These are phyloP conservation scores for Thermochaetoides thermophila DNA, from an alignment of 495 filamentous ascomycete species.

Conservation along the genomic window DNA sequence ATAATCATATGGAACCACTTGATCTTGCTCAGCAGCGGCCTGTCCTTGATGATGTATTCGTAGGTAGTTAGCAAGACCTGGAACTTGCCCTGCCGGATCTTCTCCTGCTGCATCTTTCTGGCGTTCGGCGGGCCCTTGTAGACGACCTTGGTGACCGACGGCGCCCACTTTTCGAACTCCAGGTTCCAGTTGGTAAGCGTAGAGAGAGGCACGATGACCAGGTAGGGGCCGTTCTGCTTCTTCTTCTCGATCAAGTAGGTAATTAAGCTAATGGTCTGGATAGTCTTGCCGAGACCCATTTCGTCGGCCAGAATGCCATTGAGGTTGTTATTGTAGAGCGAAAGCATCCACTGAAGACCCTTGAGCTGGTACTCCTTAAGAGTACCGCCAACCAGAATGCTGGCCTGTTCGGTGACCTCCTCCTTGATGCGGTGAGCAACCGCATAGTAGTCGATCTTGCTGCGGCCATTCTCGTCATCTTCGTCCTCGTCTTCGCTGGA, in stretches of 20 bases:
- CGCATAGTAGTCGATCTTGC: slow-evolving; percentile 93
- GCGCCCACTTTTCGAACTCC: slow-evolving; percentile 98
- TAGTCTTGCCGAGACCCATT: slow-evolving; percentile 99
- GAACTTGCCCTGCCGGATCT: slow-evolving; percentile 88
- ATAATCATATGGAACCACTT: slow-evolving; percentile 99
- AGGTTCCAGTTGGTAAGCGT: slow-evolving; percentile 97
- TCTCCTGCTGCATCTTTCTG: slow-evolving; percentile 81
- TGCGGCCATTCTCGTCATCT: slow-evolving; percentile 53
- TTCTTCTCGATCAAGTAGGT: slow-evolving; percentile 96
- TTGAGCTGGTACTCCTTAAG: slow-evolving; percentile 97
- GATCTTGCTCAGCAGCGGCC: slow-evolving; percentile 84
- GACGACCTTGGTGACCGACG: slow-evolving; percentile 67
- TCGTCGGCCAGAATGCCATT: slow-evolving; percentile 98
- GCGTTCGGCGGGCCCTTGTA: slow-evolving; percentile 90
- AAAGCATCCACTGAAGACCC: slow-evolving; percentile 98
- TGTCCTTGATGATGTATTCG: slow-evolving; percentile 98
- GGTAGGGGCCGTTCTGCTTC: slow-evolving; percentile 78
- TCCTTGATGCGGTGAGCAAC: slow-evolving; percentile 94
- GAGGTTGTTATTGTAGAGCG: slow-evolving; percentile 97
- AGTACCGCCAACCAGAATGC: slow-evolving; percentile 74
- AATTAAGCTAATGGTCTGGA: slow-evolving; percentile 95
- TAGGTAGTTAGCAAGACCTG: slow-evolving; percentile 95
- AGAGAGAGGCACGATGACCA: slow-evolving; percentile 92
- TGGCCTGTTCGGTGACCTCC: slow-evolving; percentile 66
- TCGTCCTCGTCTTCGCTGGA: slow-evolving; percentile 40